Evolutionary conservation across 2,329 filamentous ascomycete genomes (phyloP).

Genomic region (Hypocreales sp.): DNA sequence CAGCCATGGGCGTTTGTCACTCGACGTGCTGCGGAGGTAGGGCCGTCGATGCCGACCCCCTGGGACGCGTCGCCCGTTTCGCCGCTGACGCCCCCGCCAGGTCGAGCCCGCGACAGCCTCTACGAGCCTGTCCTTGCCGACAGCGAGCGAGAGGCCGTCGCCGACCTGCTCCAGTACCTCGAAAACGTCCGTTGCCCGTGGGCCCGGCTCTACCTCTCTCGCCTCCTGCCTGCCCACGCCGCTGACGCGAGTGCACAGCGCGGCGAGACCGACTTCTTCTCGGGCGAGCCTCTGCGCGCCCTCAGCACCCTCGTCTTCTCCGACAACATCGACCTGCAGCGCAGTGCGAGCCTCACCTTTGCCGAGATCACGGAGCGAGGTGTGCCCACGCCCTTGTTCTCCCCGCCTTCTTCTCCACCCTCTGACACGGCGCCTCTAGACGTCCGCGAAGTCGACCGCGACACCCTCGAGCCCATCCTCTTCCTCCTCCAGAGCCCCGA

Average conservation of each 20-base stretch:
- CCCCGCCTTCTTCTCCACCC: no score
- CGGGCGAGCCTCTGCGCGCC: slow-evolving; percentile 83
- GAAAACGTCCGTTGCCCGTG: slow-evolving; percentile 74
- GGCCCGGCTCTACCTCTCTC: slow-evolving; percentile 10
- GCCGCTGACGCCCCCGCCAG: slow-evolving; percentile 25
- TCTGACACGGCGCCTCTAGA: slow-evolving; percentile 38
- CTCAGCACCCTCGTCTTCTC: slow-evolving; percentile 95
- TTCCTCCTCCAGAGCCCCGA: slow-evolving; percentile 90
- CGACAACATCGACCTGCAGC: slow-evolving; percentile 94
- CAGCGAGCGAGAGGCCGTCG: slow-evolving; percentile 91
- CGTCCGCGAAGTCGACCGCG: slow-evolving; percentile 87
- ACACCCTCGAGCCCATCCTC: slow-evolving; percentile 90
- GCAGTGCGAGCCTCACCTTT: slow-evolving; percentile 95
- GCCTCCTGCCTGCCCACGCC: no score
- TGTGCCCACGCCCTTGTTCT: slow-evolving; percentile 29
- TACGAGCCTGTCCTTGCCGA: slow-evolving; percentile 85
- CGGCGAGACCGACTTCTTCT: slow-evolving; percentile 95
- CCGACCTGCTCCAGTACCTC: slow-evolving; percentile 85
- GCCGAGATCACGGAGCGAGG: slow-evolving; percentile 97
- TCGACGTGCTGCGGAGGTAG: slow-evolving; percentile 41
- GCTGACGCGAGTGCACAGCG: no score
- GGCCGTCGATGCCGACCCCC: not conserved
- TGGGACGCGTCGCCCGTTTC: slow-evolving; percentile 1
- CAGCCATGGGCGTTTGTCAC: slow-evolving; percentile 45
- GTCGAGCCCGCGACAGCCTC: slow-evolving; percentile 63